Conservation (phyloP, 805 yeast genomes). For the Maudiozyma turicensis region DNA sequence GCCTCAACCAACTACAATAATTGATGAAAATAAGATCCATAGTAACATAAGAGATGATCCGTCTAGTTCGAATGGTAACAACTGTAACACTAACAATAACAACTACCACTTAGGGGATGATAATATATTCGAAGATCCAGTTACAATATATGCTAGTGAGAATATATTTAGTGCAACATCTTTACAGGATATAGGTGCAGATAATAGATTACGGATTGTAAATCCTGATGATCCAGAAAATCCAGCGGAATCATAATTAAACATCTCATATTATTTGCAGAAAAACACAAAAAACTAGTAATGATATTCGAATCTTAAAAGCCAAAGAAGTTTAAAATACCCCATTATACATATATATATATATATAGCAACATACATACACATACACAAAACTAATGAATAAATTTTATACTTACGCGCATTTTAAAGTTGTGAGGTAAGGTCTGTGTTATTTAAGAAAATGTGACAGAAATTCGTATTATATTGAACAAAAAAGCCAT, state of each 20-base stretch:
- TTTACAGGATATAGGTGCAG: conserved; percentile 36
- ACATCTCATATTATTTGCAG: background rate
- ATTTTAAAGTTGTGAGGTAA: no score
- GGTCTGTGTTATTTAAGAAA: no score
- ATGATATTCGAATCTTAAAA: no score
- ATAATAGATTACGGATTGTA: conserved; percentile 40
- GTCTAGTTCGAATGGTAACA: background rate
- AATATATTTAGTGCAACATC: conserved; percentile 47
- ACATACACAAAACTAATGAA: no score
- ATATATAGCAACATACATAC: no score
- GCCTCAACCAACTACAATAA: background rate
- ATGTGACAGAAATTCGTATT: no score
- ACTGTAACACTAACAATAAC: background rate
- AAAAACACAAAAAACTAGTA: no score
- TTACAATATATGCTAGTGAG: conserved; percentile 30
- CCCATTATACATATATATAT: no score
- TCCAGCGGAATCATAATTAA: conserved; percentile 37
- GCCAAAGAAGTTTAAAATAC: no score
- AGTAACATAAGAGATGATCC: background rate
- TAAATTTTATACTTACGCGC: no score
- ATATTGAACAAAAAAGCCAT: no score
- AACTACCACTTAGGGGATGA: background rate
- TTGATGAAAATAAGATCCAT: background rate
- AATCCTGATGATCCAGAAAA: conserved; percentile 31
- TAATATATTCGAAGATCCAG: conserved; percentile 16